Evolutionary conservation across 208 protist genomes (phyloP), one percentile per base, ranked within the genome.

Genomic region (Endotrypanum monterogeii): DNA sequence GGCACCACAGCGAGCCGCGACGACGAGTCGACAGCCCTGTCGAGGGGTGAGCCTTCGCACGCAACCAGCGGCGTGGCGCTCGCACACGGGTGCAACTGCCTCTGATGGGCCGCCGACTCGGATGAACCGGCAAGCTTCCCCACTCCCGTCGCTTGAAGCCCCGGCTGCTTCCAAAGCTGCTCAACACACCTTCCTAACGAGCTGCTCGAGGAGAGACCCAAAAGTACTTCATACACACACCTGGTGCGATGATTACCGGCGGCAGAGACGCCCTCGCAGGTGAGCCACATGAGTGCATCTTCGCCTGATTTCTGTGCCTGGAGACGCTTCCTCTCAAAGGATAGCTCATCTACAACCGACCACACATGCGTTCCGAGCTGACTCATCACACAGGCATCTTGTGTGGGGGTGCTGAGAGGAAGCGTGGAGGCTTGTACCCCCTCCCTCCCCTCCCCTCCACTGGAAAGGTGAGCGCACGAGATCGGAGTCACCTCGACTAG

Each of bases 401-500:
- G 39, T 7, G 30, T 54, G 12, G 63, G 39, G 25, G 23, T 12
- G 30, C 18, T 54, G 28, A 1, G 9, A n/a, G 16, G 44, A 18
- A 44, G 60, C 37, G 18, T 30, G 20, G 60, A 65, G 20, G 28
- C 20, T 11, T 65, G 60, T 46, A 44, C 25, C 28, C 12, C 25
- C 63, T 4, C 44, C 30, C 7, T 18, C 25, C 6, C 66, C 50
- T n/a, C 66, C 20, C n/a, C 48, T 46, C 8, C 28, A 39, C 37
- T 50, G 41, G 28, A 18, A 30, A 44, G 50, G 5, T 52, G 20
- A 50, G 32, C 55, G 37, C 55, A 66, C 6, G 61, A 16, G 16
- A 80, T 16, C 2, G 67, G 60, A 2, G 67, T 78, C 9, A 67
- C 80, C 50, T 78, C 75, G 20, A 78, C 28, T 41, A 86, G 74